Base-by-base conservation (phyloP, 78 protist genomes). In the Dictyostelium brefeldianum region DNA sequence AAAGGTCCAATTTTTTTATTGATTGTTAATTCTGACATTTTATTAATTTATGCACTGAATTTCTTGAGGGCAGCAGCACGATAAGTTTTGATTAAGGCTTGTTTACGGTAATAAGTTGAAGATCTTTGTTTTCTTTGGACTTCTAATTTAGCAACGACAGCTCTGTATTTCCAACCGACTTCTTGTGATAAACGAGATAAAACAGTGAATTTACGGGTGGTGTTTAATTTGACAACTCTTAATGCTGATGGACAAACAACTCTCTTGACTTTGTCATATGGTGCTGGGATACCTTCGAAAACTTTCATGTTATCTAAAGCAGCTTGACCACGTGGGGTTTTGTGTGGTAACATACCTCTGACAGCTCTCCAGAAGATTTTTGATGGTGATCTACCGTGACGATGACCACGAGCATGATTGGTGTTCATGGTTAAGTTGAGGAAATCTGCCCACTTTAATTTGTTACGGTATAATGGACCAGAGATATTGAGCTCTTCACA, bases 281-380 rank as follows among this genome's bases (percentile, higher is more conserved):
- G 98, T 47, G 98, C 91, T 43, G 99, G 99, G 93, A 98, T 27
- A 53, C 99, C 99, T 54, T 99, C 99, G 95, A 97, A 98, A 54
- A 94, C 95, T 94, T 95, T 92, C 79, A 98, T 92, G 81, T 98
- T 95, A 75, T 81, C 97, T 6, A 99, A 83, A 11, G 99, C 99
- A 5, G 84, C 90, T 18, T n/a, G 87, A 51, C 99, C 99, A 41
- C 99, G 99, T 25, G 94, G 62, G 59, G 98, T 97, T 97, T 98
- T 98, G 99, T 98, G 99, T 80, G 99, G 99, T 62, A 99, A 67
- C 99, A 99, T 99, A 36, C 99, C 99, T 56, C 99, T 98, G 96
- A 99, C 91, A 62, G 96, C 89, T 78, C 98, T 91, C 97, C 85
- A 95, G 92, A 99, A 78, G 82, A 99, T 98, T 73, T 96, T 80